Evolutionary conservation across 208 protist genomes (phyloP).

Genomic region (Novymonas esmeraldas): DNA sequence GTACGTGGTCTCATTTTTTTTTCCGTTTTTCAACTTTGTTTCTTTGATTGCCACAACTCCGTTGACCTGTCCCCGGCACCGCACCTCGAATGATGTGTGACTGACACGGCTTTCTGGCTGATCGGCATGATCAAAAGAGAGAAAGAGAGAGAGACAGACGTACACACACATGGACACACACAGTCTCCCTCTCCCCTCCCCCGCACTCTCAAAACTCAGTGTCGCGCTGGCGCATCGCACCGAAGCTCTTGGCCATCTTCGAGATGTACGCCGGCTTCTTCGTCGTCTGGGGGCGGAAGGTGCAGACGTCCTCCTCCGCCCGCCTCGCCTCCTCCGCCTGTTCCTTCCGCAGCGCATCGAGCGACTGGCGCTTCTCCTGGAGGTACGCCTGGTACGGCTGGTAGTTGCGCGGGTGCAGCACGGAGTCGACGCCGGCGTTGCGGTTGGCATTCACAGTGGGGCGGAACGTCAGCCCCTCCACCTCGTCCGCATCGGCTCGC

Average conservation of each 20-base stretch:
- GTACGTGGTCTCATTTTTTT: no score
- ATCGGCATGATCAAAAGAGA: no score
- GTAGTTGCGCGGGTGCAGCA: slow-evolving; percentile 58
- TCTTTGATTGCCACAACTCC: no score
- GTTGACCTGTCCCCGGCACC: no score
- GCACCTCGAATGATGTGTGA: no score
- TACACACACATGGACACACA: not conserved
- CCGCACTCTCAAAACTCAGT: slow-evolving; percentile 32
- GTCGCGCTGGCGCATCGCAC: slow-evolving; percentile 62
- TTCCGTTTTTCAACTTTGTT: no score
- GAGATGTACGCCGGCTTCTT: slow-evolving; percentile 72
- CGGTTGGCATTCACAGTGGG: slow-evolving; percentile 45
- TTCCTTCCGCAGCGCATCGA: slow-evolving; percentile 34
- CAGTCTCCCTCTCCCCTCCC: not conserved
- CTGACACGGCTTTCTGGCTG: no score
- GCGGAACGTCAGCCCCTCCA: slow-evolving; percentile 44
- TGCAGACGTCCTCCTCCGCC: slow-evolving; percentile 51
- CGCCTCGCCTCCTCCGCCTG: slow-evolving; percentile 33
- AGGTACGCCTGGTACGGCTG: slow-evolving; percentile 43
- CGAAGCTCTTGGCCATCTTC: slow-evolving; percentile 76
- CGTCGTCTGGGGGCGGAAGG: slow-evolving; percentile 68
- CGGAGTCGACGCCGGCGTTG: slow-evolving; percentile 54
- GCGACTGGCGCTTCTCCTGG: slow-evolving; percentile 27
- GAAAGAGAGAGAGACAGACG: not conserved
- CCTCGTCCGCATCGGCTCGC: slow-evolving; percentile 39